Base-by-base conservation (phyloP, 2,329 filamentous ascomycete genomes). In the Fusarium citri region DNA sequence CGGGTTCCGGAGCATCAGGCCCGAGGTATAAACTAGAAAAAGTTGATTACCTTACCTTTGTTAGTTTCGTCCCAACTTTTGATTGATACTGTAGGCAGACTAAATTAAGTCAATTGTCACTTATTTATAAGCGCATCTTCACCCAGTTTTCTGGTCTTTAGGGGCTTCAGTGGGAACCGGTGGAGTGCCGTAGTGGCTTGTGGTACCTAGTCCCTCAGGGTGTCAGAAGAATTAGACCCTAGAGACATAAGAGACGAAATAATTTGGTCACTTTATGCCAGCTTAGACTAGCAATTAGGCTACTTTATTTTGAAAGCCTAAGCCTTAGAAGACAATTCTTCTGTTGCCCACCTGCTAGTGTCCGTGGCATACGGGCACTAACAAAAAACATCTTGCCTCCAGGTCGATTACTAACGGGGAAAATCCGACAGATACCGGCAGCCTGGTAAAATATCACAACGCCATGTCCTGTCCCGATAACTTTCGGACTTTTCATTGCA, bases 311-410 rank as follows among this genome's bases (percentile, higher is more conserved):
- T n/a, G n/a, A n/a, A n/a, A n/a, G n/a, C n/a, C n/a, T n/a, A n/a
- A n/a, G n/a, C n/a, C n/a, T n/a, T n/a, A n/a, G n/a, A n/a, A n/a
- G n/a, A n/a, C n/a, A n/a, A n/a, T n/a, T n/a, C n/a, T n/a, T n/a
- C n/a, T n/a, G n/a, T n/a, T n/a, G n/a, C n/a, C n/a, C n/a, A n/a
- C n/a, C n/a, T n/a, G n/a, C n/a, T n/a, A 53, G 37, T 8, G 49
- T 42, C 34, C 10, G 49, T 42, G 49, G 15, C 41, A 25, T 10
- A n/a, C 49, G 49, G 49, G 49, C 49, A 53, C 49, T 53, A 53
- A 42, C 10, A 26, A 22, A 42, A 53, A 42, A 53, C 18, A 41
- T 53, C 5, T 26, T 41, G 49, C 49, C 34, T 28, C n/a, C n/a
- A n/a, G n/a, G n/a, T n/a, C 23, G 5, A 31, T 18, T 8, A 22